Evolutionary conservation across 192 early-diverging fungal genomes (phyloP).

Genomic region (Mortierella antarctica): DNA sequence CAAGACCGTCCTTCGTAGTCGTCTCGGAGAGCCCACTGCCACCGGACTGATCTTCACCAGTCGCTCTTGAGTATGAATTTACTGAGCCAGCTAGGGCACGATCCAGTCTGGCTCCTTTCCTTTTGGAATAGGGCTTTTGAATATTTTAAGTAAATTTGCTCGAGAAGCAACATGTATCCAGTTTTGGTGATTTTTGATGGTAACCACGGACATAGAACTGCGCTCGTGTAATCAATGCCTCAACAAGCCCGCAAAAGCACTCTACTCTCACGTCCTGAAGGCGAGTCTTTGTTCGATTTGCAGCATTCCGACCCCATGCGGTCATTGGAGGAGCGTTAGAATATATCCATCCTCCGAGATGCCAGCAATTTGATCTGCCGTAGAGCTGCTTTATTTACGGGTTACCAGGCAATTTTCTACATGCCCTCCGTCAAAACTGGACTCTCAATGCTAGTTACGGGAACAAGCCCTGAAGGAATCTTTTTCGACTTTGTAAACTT

Average conservation of each 20-base stretch:
- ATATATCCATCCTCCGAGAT: not conserved
- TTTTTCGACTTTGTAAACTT: slow-evolving; percentile 66
- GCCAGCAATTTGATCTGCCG: not conserved
- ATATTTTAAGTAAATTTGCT: no score
- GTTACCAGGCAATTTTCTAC: slow-evolving; percentile 1
- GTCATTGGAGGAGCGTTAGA: not conserved
- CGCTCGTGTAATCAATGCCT: no score
- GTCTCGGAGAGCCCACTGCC: slow-evolving; percentile 8
- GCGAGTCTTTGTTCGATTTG: no score
- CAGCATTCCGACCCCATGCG: no score
- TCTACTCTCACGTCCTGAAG: no score
- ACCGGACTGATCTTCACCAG: slow-evolving; percentile 27
- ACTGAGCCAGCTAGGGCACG: not conserved
- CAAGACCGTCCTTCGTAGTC: not conserved
- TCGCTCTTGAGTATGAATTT: slow-evolving; percentile 4
- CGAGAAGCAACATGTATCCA: no score
- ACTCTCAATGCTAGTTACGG: slow-evolving; percentile 48
- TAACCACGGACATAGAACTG: no score
- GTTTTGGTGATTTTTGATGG: no score
- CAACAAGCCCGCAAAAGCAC: not conserved
- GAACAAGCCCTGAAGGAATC: slow-evolving; percentile 61
- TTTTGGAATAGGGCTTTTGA: no score
- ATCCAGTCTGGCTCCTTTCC: not conserved
- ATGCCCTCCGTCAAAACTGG: slow-evolving; percentile 48
- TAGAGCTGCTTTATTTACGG: not conserved